Evolutionary conservation across 1,284 basidiomycete species (phyloP).

Genomic region (Trichosporon asahii): DNA sequence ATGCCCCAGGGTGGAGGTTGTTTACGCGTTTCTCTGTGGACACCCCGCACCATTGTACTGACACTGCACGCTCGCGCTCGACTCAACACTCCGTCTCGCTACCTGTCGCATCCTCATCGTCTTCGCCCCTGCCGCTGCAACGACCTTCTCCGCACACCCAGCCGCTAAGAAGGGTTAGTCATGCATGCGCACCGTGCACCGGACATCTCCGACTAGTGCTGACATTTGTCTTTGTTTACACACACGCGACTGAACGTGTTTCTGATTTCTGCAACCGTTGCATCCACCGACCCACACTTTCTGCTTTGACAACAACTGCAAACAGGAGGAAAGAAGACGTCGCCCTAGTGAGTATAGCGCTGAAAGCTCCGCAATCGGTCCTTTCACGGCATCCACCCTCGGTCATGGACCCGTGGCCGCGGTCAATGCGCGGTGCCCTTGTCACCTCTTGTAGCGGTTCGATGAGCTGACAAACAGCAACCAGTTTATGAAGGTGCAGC

Average conservation of each 20-base stretch:
- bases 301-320: background rate
- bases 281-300: background rate
- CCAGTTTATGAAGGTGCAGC: constrained; percentile 51
- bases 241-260: background rate
- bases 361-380: background rate
- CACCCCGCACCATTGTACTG: background rate
- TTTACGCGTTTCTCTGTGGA: constrained; percentile 4
- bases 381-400: background rate
- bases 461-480: constrained; percentile 33
- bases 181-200: constrained; percentile 1
- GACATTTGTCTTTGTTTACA: background rate
- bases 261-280: background rate
- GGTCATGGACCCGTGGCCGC: background rate
- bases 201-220: background rate
- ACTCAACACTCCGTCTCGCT: background rate
- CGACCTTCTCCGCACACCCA: background rate
- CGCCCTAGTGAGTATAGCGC: constrained; percentile 2
- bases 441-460: background rate
- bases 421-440: background rate
- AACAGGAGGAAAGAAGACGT: constrained; percentile 8
- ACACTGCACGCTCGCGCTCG: background rate
- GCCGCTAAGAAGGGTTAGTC: constrained; percentile 9
- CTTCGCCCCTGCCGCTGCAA: background rate
- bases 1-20: constrained; percentile 4
- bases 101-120: background rate